These are phyloP conservation scores for Amphibolis antarctica DNA, from an alignment of 106 monocot species.

Conservation along the genomic window DNA sequence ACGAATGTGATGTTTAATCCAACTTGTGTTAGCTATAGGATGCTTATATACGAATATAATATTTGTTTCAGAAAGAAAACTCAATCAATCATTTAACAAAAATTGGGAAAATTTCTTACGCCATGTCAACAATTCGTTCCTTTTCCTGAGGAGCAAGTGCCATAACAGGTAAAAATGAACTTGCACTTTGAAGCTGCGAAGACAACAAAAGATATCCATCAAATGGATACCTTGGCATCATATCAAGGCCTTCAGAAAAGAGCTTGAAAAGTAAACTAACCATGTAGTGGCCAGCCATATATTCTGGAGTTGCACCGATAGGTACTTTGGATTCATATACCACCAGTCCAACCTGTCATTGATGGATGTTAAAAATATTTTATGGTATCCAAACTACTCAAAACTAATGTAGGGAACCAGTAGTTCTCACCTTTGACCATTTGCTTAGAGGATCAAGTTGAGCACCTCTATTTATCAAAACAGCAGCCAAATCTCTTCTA, in stretches of 20 bases:
- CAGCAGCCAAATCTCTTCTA: slow-evolving; percentile 73
- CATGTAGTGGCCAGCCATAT: slow-evolving; percentile 95
- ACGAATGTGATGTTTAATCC: too few relatives aligned
- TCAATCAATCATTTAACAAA: background rate
- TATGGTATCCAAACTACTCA: background rate
- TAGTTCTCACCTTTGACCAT: slow-evolving; percentile 78
- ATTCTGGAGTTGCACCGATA: slow-evolving; percentile 87
- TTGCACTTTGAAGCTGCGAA: slow-evolving; percentile 87
- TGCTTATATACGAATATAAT: background rate
- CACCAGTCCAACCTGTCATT: slow-evolving; percentile 79
- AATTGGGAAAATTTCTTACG: slow-evolving; percentile 38
- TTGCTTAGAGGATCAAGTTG: slow-evolving; percentile 81
- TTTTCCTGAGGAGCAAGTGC: slow-evolving; percentile 97
- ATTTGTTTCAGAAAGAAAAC: background rate
- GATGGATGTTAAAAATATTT: background rate
- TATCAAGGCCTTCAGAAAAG: too few relatives aligned
- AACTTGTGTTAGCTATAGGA: background rate
- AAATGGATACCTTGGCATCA: slow-evolving; percentile 34
- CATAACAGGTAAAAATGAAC: slow-evolving; percentile 97
- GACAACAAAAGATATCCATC: background rate
- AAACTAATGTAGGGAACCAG: background rate
- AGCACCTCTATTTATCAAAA: slow-evolving; percentile 79
- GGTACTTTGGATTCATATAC: slow-evolving; percentile 86
- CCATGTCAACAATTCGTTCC: slow-evolving; percentile 93
- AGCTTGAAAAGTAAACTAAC: slow-evolving; percentile 41